phyloP scores from a whole-genome alignment of 2,329 filamentous ascomycete species.

The Clarireedia hainanense region DNA sequence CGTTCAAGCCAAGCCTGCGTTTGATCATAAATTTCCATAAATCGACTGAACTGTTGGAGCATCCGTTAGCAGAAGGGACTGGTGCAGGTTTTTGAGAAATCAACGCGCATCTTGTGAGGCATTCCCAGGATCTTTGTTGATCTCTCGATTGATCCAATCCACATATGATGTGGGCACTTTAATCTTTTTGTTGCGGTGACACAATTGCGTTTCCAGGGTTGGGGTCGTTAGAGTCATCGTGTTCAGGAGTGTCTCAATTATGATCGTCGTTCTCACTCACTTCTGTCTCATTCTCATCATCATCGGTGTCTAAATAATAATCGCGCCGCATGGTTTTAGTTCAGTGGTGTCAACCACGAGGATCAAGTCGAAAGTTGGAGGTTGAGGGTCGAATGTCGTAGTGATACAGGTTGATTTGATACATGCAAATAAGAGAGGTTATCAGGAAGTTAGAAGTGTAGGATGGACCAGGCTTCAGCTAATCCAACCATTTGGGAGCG shows the following conservation, averaged over 20 bases:
- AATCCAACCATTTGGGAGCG: no score
- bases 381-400: no score
- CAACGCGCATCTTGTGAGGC: neutral
- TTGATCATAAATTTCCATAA: neutral
- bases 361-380: no score
- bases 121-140: neutral
- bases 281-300: neutral
- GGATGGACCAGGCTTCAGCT: no score
- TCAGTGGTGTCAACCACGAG: no score
- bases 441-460: no score
- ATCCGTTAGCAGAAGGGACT: neutral
- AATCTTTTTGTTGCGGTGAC: neutral
- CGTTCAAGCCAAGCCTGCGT: neutral
- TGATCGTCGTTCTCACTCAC: neutral
- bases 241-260: neutral
- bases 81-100: neutral
- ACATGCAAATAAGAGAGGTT: no score
- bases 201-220: neutral
- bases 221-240: neutral
- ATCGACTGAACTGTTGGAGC: neutral
- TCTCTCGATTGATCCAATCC: neutral
- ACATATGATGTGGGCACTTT: neutral
- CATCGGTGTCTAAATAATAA: neutral
- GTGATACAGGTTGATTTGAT: no score
- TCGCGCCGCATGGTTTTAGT: no score